Conservation (phyloP, 129 eudicot species). For the Rutidosis leptorrhynchoides region DNA sequence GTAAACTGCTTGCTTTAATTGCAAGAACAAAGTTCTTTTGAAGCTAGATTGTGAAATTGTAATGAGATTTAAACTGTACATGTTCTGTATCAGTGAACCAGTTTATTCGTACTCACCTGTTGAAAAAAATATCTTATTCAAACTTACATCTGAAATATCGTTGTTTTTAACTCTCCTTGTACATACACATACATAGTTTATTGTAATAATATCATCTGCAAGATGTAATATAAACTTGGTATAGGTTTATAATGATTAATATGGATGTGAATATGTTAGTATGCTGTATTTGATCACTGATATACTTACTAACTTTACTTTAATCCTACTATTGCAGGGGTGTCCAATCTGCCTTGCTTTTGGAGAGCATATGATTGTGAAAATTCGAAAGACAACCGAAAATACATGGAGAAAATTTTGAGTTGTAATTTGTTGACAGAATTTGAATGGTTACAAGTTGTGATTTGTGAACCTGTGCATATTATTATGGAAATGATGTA, state of each 20-base stretch:
- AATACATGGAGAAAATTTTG: conserved; percentile 6
- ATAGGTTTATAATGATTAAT: background rate
- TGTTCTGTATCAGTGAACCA: too few relatives aligned
- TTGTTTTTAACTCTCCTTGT: background rate
- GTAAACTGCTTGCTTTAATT: too few relatives aligned
- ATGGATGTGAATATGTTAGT: background rate
- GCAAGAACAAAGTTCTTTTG: too few relatives aligned
- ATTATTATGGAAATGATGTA: background rate
- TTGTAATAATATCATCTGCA: background rate
- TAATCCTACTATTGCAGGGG: background rate
- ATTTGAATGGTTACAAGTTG: background rate
- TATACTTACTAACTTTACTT: background rate
- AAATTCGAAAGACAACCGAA: background rate
- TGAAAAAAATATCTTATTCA: too few relatives aligned
- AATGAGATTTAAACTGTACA: background rate
- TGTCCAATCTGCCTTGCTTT: background rate
- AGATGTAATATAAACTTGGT: background rate
- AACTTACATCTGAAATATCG: background rate
- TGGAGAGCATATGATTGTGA: conserved; percentile 3
- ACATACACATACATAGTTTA: background rate
- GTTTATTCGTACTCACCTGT: background rate
- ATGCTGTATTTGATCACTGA: background rate
- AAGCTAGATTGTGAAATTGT: background rate
- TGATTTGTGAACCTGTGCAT: conserved; percentile 10
- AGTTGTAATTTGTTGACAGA: background rate